Conservation (phyloP, 2,329 filamentous ascomycete genomes). For the Colletotrichum chlorophyti region DNA sequence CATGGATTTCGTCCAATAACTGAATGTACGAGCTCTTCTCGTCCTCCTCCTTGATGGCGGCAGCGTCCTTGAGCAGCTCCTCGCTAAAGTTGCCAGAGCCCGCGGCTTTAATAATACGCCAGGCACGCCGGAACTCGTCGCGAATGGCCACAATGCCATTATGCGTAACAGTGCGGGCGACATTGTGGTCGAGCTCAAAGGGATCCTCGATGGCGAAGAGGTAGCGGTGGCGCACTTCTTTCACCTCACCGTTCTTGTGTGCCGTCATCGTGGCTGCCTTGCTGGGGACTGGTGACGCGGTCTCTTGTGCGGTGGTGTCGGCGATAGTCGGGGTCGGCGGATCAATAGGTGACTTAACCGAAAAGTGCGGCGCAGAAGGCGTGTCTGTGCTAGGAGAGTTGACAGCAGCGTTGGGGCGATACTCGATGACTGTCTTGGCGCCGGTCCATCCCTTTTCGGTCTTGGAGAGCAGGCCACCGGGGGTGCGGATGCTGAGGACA, state of each 20-base stretch:
- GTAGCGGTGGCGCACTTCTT: conserved; percentile 80
- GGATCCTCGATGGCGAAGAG: conserved; percentile 92
- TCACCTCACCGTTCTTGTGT: conserved; percentile 51
- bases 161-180: conserved; percentile 85
- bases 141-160: conserved; percentile 81
- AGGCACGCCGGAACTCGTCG: conserved; percentile 84
- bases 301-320: background rate
- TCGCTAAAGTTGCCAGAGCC: conserved; percentile 52
- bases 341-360: background rate
- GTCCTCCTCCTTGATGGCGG: conserved; percentile 40
- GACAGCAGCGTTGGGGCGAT: conserved; percentile 18
- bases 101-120: conserved; percentile 69
- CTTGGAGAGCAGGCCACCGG: conserved; percentile 75
- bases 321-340: background rate
- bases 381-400: conserved; percentile 8
- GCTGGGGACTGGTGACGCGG: conserved; percentile 18
- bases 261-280: conserved; percentile 10
- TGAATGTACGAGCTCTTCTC: conserved; percentile 44
- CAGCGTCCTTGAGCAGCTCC: conserved; percentile 60
- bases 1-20: conserved; percentile 49
- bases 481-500: conserved; percentile 78
- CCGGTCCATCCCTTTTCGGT: conserved; percentile 84
- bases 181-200: conserved; percentile 87
- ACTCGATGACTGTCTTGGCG: conserved; percentile 68
- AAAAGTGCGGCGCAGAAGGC: background rate